Base-by-base conservation (phyloP, 768 basidiomycete species). In the Boletellus ananas region DNA sequence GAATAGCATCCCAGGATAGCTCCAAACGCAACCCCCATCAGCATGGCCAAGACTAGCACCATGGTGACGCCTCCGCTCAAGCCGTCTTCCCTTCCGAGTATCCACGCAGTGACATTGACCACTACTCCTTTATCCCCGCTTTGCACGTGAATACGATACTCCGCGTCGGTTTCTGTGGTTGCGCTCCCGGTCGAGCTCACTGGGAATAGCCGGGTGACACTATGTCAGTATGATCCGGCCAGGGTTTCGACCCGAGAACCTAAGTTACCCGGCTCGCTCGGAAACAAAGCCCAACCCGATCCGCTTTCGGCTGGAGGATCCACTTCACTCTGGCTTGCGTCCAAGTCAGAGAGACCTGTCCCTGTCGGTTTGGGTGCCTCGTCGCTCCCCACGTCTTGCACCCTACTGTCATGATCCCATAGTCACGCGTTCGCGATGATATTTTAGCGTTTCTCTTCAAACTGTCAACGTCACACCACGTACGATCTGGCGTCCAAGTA, bases 21-120 rank as follows among this genome's bases (percentile, higher is more conserved):
- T 4, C 81, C 87, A 6, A 93, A 93, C 67, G 70, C 92, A 34
- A 85, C 90, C 34, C 79, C 84, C 58, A 60, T 92, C 42, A 79
- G 79, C 4, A 70, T 75, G 34, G 67, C 70, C 5, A 69, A 14
- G 41, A 94, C 89, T 91, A 29, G 65, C 18, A 62, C 87, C 38
- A 75, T 83, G 29, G 29, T 29, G 25, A 78, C 79, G 51, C 67
- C 87, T 29, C 76, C 77, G 17, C 88, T 90, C 72, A 85, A 86
- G 52, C 34, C 48, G 16, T 16, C 29, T 36, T 36, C 53, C 33
- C 43, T 23, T 37, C 47, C 45, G 8, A 43, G 29, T 1, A 33
- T 29, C 49, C 48, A 47, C 44, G 27, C 23, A 21, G 50, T 52
- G 10, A 54, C 27, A 44, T 56, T 45, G 16, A 61, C 37, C 21